phyloP scores from a whole-genome alignment of 2,329 filamentous ascomycete species.

The Ophioceras dolichostomum region DNA sequence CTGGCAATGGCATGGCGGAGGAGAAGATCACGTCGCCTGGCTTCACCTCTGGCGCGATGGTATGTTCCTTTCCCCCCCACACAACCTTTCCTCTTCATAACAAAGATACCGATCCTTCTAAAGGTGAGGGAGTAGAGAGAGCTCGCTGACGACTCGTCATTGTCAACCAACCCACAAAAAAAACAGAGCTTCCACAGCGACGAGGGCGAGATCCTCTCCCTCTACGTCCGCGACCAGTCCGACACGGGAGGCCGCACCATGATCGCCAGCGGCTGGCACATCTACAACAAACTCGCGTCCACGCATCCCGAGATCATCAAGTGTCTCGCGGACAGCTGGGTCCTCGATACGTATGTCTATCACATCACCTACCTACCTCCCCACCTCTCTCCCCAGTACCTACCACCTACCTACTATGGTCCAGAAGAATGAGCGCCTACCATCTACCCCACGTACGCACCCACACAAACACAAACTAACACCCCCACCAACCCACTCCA shows the following conservation, averaged over 20 bases:
- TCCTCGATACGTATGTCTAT: constrained; percentile 28
- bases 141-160: too few relatives aligned
- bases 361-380: background rate
- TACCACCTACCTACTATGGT: too few relatives aligned
- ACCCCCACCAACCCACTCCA: background rate
- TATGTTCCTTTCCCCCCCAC: too few relatives aligned
- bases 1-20: background rate
- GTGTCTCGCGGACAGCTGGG: constrained; percentile 38
- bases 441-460: too few relatives aligned
- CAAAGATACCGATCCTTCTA: too few relatives aligned
- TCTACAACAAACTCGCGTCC: constrained; percentile 50
- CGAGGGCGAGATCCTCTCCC: background rate
- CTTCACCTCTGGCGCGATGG: background rate
- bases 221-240: constrained; percentile 34
- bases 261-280: constrained; percentile 41
- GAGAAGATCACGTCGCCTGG: background rate
- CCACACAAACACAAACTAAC: too few relatives aligned
- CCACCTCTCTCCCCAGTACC: too few relatives aligned
- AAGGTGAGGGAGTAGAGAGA: too few relatives aligned
- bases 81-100: too few relatives aligned
- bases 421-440: too few relatives aligned
- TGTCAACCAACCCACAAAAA: constrained; percentile 34
- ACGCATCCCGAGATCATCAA: constrained; percentile 47
- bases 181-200: constrained; percentile 31
- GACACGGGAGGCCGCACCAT: constrained; percentile 43